Conservation (phyloP, 1,284 basidiomycete species). For the Sanghuangporus baumii region DNA sequence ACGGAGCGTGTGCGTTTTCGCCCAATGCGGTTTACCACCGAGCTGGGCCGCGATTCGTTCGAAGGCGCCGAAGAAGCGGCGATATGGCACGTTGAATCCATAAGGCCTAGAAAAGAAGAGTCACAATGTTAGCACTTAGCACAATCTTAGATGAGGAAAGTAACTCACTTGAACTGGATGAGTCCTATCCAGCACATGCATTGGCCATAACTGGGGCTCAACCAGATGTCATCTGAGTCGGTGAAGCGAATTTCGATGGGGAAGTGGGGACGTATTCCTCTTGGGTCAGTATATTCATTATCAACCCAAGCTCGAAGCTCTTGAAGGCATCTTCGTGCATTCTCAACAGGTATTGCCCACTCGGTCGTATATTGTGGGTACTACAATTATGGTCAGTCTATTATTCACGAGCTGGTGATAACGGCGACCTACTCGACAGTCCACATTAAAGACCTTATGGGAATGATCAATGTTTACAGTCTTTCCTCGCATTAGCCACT, state of each 20-base stretch:
- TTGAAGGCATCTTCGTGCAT: slow-evolving; percentile 60
- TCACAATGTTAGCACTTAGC: slow-evolving; percentile 12
- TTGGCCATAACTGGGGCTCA: slow-evolving; percentile 81
- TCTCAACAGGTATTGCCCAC: slow-evolving; percentile 81
- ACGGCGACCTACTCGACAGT: slow-evolving; percentile 58
- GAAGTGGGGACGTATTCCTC: slow-evolving; percentile 85
- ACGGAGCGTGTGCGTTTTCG: slow-evolving; percentile 81
- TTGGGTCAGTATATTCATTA: slow-evolving; percentile 56
- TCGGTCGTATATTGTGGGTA: slow-evolving; percentile 88
- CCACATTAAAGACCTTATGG: slow-evolving; percentile 78
- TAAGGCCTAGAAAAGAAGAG: slow-evolving; percentile 64
- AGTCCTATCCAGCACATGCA: slow-evolving; percentile 94
- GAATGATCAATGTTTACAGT: slow-evolving; percentile 65
- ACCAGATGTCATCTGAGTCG: slow-evolving; percentile 87
- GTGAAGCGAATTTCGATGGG: slow-evolving; percentile 93
- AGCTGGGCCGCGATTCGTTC: slow-evolving; percentile 71
- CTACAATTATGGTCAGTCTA: slow-evolving; percentile 33
- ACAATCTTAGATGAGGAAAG: slow-evolving; percentile 10
- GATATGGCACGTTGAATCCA: slow-evolving; percentile 83
- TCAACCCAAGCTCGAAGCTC: slow-evolving; percentile 77
- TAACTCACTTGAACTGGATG: slow-evolving; percentile 86
- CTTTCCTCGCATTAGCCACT: slow-evolving; percentile 51
- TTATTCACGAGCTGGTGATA: background rate
- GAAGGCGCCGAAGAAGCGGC: slow-evolving; percentile 75
- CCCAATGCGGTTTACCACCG: slow-evolving; percentile 93